Base-by-base conservation (phyloP, 352 stramenopile genomes). In the Globisporangium solare region DNA sequence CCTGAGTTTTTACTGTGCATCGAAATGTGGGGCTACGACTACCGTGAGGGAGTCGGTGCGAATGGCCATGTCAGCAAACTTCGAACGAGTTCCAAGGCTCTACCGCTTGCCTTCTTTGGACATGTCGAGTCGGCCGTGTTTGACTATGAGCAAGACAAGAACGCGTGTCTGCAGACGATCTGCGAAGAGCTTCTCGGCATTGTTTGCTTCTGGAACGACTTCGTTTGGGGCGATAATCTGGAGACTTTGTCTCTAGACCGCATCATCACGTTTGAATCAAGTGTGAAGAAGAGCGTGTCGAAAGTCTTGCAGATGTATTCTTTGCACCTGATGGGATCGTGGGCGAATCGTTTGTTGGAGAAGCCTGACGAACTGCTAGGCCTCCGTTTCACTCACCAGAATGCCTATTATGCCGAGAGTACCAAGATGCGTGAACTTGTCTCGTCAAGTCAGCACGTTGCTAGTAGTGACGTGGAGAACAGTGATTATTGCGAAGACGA, bases 1-100 rank as follows among this genome's bases (percentile, higher is more conserved):
- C 81, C 81, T 0, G 81, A 91, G 48, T 67, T 91, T 20, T 66
- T 91, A 6, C 61, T 91, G 18, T 89, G 66, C 39, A 68, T 91
- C 31, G 80, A 90, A 56, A 83, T 90, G 12, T 90, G 80, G 80
- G 80, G 78, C 13, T 85, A 80, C 52, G 83, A 90, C 45, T 86
- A 85, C 55, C 77, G 75, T 10, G 75, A 83, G 35, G 62, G 63
- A 0, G 51, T 64, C 22, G 53, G 35, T 20, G 41, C 21, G 72
- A 71, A 47, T 58, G 42, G 13, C 46, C 17, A 73, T 15, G 39
- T 22, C 17, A 67, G 58, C 56, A 70, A 46, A 17, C 68, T 47
- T 18, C 31, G 40, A 10, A 53, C 31, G 35, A 17, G 54, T 47
- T n/a, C 27, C 46, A 48, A 45, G 20, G 20, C 51, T 37, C 61